Evolutionary conservation across 805 yeast species (phyloP).

Genomic region (Starmerella floricola): DNA sequence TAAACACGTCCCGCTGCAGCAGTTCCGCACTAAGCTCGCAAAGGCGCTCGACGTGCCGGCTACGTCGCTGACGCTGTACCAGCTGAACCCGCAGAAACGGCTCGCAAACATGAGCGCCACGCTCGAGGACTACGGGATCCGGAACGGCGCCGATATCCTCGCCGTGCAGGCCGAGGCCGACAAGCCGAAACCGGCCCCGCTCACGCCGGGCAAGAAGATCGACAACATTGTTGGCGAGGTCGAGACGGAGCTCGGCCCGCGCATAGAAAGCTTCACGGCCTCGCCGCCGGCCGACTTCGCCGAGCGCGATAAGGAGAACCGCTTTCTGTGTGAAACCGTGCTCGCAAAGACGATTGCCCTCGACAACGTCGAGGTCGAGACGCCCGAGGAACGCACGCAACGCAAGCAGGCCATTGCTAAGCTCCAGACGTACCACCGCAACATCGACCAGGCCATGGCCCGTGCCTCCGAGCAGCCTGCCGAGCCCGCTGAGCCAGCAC

Average conservation of each 20-base stretch:
- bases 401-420: constrained; percentile 28
- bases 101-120: constrained; percentile 15
- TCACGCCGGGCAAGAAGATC: constrained; percentile 23
- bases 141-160: constrained; percentile 22
- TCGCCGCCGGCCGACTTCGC: constrained; percentile 20
- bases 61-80: constrained; percentile 14
- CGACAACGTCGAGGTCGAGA: constrained; percentile 29
- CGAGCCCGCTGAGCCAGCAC: neutral
- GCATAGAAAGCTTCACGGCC: constrained; percentile 20
- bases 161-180: constrained; percentile 12
- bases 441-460: constrained; percentile 23
- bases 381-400: constrained; percentile 25
- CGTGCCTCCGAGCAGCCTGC: neutral
- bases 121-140: constrained; percentile 19
- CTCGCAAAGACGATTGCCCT: constrained; percentile 28
- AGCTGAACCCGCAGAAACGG: constrained; percentile 16
- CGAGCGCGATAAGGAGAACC: constrained; percentile 25
- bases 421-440: constrained; percentile 26
- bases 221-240: constrained; percentile 22
- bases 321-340: constrained; percentile 27
- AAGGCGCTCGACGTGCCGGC: constrained; percentile 40
- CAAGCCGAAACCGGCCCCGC: constrained; percentile 13
- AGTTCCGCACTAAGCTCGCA: constrained; percentile 47
- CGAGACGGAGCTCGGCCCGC: constrained; percentile 23
- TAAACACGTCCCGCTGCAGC: constrained; percentile 61